These are phyloP conservation scores for Kockiozyma suomiensis DNA, from an alignment of 805 yeast genomes.

Conservation along the genomic window DNA sequence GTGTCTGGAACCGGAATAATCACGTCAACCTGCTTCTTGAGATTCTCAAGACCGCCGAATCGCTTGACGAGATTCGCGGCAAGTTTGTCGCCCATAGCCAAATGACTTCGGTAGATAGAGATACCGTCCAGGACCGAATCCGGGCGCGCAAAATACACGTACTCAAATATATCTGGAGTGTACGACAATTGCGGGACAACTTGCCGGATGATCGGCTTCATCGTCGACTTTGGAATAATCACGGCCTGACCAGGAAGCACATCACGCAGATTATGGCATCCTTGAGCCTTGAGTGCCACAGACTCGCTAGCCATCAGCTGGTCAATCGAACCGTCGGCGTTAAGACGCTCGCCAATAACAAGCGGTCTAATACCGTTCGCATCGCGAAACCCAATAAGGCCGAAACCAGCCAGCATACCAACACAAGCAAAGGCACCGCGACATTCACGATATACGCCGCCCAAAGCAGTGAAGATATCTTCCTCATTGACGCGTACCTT, in stretches of 20 bases:
- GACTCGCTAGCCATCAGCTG: constrained; percentile 96
- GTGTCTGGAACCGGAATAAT: constrained; percentile 99
- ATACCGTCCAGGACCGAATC: constrained; percentile 97
- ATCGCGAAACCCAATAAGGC: constrained; percentile 93
- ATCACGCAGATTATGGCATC: constrained; percentile 77
- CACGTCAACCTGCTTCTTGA: constrained; percentile 73
- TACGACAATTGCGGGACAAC: constrained; percentile 76
- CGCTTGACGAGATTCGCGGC: constrained; percentile 65
- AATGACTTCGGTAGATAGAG: constrained; percentile 87
- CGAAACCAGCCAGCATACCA: constrained; percentile 91
- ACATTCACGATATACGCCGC: constrained; percentile 73
- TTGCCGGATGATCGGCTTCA: constrained; percentile 80
- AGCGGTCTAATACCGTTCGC: constrained; percentile 96
- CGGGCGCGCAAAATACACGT: constrained; percentile 97
- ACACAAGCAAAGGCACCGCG: constrained; percentile 98
- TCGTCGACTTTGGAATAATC: constrained; percentile 76
- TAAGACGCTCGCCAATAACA: constrained; percentile 77
- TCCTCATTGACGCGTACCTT: constrained; percentile 89
- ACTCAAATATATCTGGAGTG: constrained; percentile 95
- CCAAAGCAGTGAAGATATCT: constrained; percentile 82
- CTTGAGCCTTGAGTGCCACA: constrained; percentile 91
- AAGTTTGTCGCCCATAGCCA: constrained; percentile 89
- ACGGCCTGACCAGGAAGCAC: constrained; percentile 95
- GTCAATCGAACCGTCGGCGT: constrained; percentile 70
- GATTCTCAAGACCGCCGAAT: constrained; percentile 50